Evolutionary conservation across 2,329 filamentous ascomycete species (phyloP), one percentile per base, ranked within the genome.

Genomic region (Pseudopithomyces maydicus): DNA sequence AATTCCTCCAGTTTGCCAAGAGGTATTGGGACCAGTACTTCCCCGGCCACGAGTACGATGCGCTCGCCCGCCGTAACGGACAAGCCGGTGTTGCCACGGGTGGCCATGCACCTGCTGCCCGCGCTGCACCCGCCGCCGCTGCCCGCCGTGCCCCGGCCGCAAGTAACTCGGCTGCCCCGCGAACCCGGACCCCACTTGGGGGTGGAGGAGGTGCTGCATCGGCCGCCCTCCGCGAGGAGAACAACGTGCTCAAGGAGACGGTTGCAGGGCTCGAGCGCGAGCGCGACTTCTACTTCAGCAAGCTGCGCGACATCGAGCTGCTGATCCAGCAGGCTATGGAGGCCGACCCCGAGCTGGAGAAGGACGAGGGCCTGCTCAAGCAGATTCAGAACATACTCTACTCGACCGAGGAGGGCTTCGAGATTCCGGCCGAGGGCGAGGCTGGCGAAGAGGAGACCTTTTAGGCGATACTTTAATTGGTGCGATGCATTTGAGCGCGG

Each of bases 201-300:
- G 64, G 79, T 62, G 77, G 78, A 52, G 84, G 85, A 42, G 85
- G 85, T 43, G 85, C 87, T 7, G 88, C 84, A 32, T 86, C 83
- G 26, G 86, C 90, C 11, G 92, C 88, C 3, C 80, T 99, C 67
- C 86, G 91, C 74, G 85, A 90, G 73, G 95, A 98, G 83, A 95
- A 96, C 74, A 84, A 85, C 41, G 90, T 90, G 26, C 84, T 98
- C 67, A 97, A 97, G 84, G 94, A 98, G 81, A 97, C 92, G 0
- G 94, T 99, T n/a, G 84, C 87, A 12, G 95, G 95, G 1, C 83
- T 99, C 41, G 95, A 99, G 83, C 89, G 95, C 69, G 95, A 99
- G 82, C 86, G 95, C 48, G 95, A 99, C 77, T 99, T 99, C 77
- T 99, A 99, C 83, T 99, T 99, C 79, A 96, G 91, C 84, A 99